Evolutionary conservation across 345 rosid genomes (phyloP).

Genomic region (Syzygium grande): DNA sequence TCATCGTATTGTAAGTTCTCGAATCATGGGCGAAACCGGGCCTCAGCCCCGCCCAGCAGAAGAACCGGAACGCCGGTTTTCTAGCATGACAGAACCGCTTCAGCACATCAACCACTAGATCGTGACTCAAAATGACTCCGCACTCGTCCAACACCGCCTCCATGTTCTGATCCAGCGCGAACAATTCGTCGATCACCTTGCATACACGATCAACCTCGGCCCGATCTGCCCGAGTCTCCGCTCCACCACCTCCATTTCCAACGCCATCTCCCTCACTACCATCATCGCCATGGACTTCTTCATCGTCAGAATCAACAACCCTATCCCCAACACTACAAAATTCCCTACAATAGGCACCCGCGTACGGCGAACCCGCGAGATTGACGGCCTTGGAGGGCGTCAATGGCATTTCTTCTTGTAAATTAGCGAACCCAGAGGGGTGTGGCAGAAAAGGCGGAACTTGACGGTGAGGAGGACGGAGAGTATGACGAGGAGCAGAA

Average conservation of each 20-base stretch:
- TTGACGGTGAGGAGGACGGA: constrained; percentile 45
- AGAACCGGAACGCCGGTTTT: constrained; percentile 81
- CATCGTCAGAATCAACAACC: constrained; percentile 15
- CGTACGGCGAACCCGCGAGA: not conserved
- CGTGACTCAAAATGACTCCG: constrained; percentile 39
- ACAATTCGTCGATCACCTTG: constrained; percentile 85
- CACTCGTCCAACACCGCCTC: constrained; percentile 84
- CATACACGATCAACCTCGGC: constrained; percentile 64
- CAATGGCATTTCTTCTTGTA: constrained; percentile 43
- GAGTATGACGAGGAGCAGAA: constrained; percentile 39
- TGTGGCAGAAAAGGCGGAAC: constrained; percentile 55
- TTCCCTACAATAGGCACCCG: not conserved
- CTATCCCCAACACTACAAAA: constrained; percentile 21
- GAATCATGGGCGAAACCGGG: constrained; percentile 61
- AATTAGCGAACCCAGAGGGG: constrained; percentile 47
- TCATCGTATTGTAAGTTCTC: constrained; percentile 65
- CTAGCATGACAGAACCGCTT: constrained; percentile 66
- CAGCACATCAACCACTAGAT: constrained; percentile 54
- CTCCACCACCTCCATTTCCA: not conserved
- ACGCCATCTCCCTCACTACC: not conserved
- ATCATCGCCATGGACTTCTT: constrained; percentile 12
- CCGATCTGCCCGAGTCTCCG: constrained; percentile 22
- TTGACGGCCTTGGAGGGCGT: not conserved
- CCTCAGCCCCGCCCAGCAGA: constrained; percentile 69
- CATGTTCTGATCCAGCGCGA: constrained; percentile 76